Base-by-base conservation (phyloP, 352 stramenopile species). In the Globisporangium carolinianum region DNA sequence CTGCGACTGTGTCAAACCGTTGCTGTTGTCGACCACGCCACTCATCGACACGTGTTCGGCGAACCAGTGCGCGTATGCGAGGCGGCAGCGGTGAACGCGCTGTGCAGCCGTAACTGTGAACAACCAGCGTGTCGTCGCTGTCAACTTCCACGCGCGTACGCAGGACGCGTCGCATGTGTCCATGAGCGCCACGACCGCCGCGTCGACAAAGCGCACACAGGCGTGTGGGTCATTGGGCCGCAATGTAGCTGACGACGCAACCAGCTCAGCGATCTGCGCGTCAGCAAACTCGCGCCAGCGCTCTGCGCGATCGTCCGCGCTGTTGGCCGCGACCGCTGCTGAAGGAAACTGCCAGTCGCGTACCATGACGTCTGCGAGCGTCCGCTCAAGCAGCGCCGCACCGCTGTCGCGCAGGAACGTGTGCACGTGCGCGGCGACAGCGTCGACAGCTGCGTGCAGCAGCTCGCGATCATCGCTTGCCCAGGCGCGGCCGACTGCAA, bases 291-390 rank as follows among this genome's bases (percentile, higher is more conserved):
- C 55, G 10, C 45, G 41, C 74, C 74, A 84, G 57, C 17, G 61
- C 46, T 70, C 51, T 4, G 14, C 50, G 24, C 75, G 39, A 6
- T 17, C 32, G 17, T 15, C 46, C 11, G 48, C 24, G 24, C 3
- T 58, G n/a, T 43, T 15, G 47, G 15, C 35, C 12, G 55, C 12
- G 11, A 47, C 41, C 6, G 53, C 36, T 3, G 57, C 43, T 14
- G 76, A 76, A 5, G 62, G 49, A 53, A 87, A 72, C 18, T 83
- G 75, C 75, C 71, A 87, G 41, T 87, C 77, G 41, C 55, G 58
- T 6, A 53, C 62, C 11, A 83, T 50, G 8, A 81, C 51, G n/a
- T 59, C 54, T n/a, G 36, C 61, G 9, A 86, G 45, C 15, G 79
- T 52, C 38, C 58, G 49, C 24, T 61, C 39, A 24, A 79, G 59